phyloP scores from a whole-genome alignment of 2,329 filamentous ascomycete species.

The Drechslerella stenobrocha region DNA sequence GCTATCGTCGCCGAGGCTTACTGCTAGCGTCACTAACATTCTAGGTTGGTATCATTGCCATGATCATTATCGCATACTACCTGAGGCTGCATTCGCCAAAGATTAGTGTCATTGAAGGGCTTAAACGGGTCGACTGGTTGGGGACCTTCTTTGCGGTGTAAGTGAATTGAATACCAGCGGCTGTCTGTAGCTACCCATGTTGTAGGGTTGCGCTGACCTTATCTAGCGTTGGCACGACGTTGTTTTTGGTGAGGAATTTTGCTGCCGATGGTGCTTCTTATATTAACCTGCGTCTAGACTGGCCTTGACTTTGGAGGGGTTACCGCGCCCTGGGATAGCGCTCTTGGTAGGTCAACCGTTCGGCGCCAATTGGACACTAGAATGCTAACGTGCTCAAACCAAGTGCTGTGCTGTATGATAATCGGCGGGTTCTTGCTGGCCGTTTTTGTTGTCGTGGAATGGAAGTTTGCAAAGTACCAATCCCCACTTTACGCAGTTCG shows the following conservation, averaged over 20 bases:
- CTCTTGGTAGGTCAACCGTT: slow-evolving; percentile 53
- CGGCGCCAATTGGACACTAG: background rate
- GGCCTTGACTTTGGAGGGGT: slow-evolving; percentile 72
- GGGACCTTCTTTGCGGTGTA: slow-evolving; percentile 50
- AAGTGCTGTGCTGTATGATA: slow-evolving; percentile 66
- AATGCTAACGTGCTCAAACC: slow-evolving; percentile 47
- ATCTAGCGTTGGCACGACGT: slow-evolving; percentile 35
- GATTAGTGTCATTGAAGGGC: slow-evolving; percentile 65
- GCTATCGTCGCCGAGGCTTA: slow-evolving; percentile 43
- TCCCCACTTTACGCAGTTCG: background rate
- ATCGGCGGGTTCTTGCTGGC: slow-evolving; percentile 62
- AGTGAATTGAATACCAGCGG: slow-evolving; percentile 7
- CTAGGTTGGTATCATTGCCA: slow-evolving; percentile 51
- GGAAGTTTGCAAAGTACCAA: slow-evolving; percentile 63
- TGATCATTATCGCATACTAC: slow-evolving; percentile 59
- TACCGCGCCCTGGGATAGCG: slow-evolving; percentile 65
- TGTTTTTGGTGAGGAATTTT: slow-evolving; percentile 38
- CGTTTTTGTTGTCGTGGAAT: slow-evolving; percentile 66
- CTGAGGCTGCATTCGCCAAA: slow-evolving; percentile 69
- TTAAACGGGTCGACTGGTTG: slow-evolving; percentile 65
- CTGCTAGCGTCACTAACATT: slow-evolving; percentile 35
- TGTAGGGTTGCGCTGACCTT: no score
- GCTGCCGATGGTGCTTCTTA: background rate
- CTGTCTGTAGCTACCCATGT: no score
- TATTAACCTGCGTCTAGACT: slow-evolving; percentile 4